These are phyloP conservation scores for Ilyonectria robusta DNA, from an alignment of 2,329 filamentous ascomycete species.

Conservation along the genomic window DNA sequence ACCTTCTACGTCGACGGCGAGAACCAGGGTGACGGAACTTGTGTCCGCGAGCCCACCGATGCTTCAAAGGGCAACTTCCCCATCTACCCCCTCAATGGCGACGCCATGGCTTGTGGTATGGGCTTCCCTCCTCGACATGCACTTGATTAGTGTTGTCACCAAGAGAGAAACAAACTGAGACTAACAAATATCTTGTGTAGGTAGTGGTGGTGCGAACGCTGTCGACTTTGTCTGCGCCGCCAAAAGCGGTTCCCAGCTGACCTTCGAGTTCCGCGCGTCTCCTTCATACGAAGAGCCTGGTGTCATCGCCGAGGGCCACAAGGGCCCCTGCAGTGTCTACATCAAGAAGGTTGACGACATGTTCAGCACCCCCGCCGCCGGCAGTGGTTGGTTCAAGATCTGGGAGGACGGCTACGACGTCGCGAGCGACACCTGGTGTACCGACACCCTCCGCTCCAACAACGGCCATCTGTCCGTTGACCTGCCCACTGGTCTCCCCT, in stretches of 20 bases:
- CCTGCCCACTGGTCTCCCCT: conserved; percentile 72
- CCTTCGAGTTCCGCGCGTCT: conserved; percentile 76
- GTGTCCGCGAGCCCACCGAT: conserved; percentile 76
- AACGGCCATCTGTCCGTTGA: conserved; percentile 74
- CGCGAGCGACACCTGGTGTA: conserved; percentile 74
- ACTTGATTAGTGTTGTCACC: fast-evolving
- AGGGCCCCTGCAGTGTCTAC: conserved; percentile 81
- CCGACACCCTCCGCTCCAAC: conserved; percentile 75
- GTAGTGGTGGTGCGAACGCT: conserved; percentile 59
- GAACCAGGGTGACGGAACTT: conserved; percentile 79
- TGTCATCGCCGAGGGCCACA: conserved; percentile 72
- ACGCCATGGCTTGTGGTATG: conserved; percentile 80
- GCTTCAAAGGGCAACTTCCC: conserved; percentile 68
- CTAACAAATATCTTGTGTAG: conserved; percentile 47
- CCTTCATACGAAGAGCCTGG: conserved; percentile 68
- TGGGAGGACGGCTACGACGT: conserved; percentile 78
- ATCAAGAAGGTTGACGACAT: conserved; percentile 77
- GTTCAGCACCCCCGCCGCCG: conserved; percentile 65
- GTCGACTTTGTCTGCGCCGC: conserved; percentile 66
- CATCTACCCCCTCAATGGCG: conserved; percentile 68
- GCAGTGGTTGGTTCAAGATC: conserved; percentile 84
- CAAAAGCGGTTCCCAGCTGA: conserved; percentile 68
- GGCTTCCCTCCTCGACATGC: conserved; percentile 18
- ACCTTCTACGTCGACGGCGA: conserved; percentile 73
- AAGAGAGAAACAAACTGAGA: background rate